Base-by-base conservation (phyloP, 2,329 filamentous ascomycete genomes). In the Pestalotiopsis sp. region DNA sequence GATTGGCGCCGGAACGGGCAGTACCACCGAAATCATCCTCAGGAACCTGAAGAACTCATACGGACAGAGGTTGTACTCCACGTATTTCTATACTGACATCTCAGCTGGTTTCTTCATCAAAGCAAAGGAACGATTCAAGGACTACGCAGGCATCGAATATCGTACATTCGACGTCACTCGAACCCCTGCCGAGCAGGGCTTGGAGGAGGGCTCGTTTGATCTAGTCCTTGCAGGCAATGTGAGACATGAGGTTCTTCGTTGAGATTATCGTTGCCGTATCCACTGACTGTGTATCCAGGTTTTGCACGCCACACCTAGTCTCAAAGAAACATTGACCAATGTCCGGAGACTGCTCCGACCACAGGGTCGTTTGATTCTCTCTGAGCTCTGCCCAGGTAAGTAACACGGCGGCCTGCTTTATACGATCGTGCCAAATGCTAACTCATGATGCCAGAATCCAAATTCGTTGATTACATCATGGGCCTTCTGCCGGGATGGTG, bases 71-170 rank as follows among this genome's bases (percentile, higher is more conserved):
- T 20, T 45, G 20, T 73, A 69, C 57, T 25, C 36, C 4, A n/a
- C 25, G 25, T 74, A 72, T 62, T 65, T 45, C 20, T 73, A 68
- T 65, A 74, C 73, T 17, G 73, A 74, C 52, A 66, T 74, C 56
- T 71, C 70, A 2, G 52, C 65, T 17, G 68, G 70, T 4, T 74
- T 73, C 63, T 71, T 74, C 49, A 57, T 20, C 13, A 36, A 49
- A 23, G 72, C 73, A 5, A 61, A 70, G 64, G 68, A 71, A 12
- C 58, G 61, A 9, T 73, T 74, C 36, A 49, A 31, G 66, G 25
- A 69, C 65, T 20, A 25, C 67, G 14, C 71, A 72, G 36, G 39
- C 49, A 27, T 68, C 25, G 27, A 63, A 13, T 68, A 49, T 38
- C 20, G 38, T 11, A 49, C 49, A 31, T 49, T 61, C 45, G 63